Conservation (phyloP, 2,329 filamentous ascomycete genomes). For the Keithomyces neogunnii region DNA sequence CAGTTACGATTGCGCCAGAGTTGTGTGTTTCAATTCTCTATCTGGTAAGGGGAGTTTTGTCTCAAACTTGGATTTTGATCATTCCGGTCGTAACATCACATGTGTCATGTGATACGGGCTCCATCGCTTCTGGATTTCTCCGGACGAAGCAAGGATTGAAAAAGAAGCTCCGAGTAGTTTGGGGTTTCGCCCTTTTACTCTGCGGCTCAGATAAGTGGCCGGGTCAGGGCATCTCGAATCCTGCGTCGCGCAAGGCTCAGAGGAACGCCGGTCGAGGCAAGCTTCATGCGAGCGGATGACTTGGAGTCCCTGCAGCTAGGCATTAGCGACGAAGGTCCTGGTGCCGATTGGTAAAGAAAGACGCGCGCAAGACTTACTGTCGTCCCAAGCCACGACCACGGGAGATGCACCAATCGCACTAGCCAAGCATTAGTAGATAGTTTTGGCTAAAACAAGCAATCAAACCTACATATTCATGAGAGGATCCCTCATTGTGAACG, state of each 20-base stretch:
- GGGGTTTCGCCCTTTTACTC: no score
- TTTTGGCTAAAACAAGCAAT: neutral
- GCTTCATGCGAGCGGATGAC: neutral
- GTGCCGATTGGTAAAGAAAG: neutral
- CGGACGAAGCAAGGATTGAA: neutral
- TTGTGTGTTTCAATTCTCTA: slow-evolving; percentile 1
- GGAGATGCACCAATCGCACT: slow-evolving; percentile 37
- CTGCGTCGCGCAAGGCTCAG: slow-evolving; percentile 6
- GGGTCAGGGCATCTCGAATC: slow-evolving; percentile 8
- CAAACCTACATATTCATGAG: slow-evolving; percentile 44
- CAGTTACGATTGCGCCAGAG: neutral
- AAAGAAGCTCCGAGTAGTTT: neutral
- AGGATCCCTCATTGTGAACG: slow-evolving; percentile 75
- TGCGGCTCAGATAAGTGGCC: slow-evolving; percentile 4
- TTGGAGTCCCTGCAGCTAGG: slow-evolving; percentile 2
- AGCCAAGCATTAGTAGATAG: slow-evolving; percentile 20
- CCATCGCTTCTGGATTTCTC: neutral
- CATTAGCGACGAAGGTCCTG: neutral
- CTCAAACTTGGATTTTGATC: neutral
- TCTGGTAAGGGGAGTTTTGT: slow-evolving; percentile 3
- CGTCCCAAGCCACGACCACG: slow-evolving; percentile 25
- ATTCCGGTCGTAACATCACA: slow-evolving; percentile 5
- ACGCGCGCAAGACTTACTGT: slow-evolving; percentile 9
- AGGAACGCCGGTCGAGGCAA: slow-evolving; percentile 1
- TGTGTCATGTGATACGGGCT: neutral